A percentile compares a stretch with the other conserved stretches of the same genome.
Conservation (phyloP, 164 flowering plant genomes). For the Pachysandra terminalis region DNA sequence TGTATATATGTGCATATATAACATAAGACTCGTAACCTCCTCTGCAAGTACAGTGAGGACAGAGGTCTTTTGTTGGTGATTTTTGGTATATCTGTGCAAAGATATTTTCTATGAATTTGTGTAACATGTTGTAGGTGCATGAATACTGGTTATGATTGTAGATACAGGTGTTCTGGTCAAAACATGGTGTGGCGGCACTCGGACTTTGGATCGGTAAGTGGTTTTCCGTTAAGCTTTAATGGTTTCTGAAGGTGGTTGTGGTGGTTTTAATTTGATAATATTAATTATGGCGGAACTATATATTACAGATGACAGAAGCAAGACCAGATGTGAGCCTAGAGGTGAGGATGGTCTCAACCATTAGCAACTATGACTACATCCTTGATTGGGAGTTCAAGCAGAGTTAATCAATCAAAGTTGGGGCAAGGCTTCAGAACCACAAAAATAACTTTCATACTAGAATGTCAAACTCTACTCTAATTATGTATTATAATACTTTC, state of each 20-base stretch:
- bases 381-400: constrained; percentile 67
- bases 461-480: too few species aligned
- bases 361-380: constrained; percentile 65
- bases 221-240: not conserved
- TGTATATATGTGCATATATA: too few species aligned
- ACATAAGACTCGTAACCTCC: too few species aligned
- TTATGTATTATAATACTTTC: not conserved
- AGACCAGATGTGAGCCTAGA: constrained; percentile 48
- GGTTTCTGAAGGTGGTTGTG: not conserved
- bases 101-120: too few species aligned
- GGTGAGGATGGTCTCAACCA: constrained; percentile 55
- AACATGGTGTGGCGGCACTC: constrained; percentile 68
- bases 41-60: too few species aligned
- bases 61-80: too few species aligned
- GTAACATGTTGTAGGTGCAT: too few species aligned
- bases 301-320: constrained; percentile 47
- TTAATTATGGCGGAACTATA: too few species aligned
- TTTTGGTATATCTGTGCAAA: too few species aligned
- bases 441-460: too few species aligned
- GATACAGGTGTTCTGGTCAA: too few species aligned
- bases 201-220: constrained; percentile 35
- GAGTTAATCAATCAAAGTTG: constrained; percentile 50
- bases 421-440: constrained; percentile 30
- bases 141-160: too few species aligned
- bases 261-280: not conserved